These are phyloP conservation scores for Acer yangbiense DNA, from an alignment of 345 rosid species.

Conservation along the genomic window DNA sequence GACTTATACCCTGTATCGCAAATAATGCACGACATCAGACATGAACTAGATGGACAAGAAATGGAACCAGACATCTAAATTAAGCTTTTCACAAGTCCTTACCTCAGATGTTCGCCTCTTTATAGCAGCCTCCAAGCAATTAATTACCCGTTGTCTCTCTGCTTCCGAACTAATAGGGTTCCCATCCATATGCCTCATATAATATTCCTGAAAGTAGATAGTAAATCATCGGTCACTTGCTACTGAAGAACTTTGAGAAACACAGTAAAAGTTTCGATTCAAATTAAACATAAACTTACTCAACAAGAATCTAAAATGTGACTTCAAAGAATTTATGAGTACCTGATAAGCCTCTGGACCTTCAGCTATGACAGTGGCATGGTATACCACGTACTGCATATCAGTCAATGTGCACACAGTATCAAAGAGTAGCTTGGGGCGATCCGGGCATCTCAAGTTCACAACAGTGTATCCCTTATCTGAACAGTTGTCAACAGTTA, in stretches of 20 bases:
- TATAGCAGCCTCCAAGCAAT: constrained; percentile 95
- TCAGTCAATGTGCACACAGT: constrained; percentile 80
- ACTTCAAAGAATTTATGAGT: constrained; percentile 2
- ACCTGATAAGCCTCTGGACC: constrained; percentile 84
- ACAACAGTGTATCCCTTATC: constrained; percentile 78
- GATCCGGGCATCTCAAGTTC: constrained; percentile 66
- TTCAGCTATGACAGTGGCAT: constrained; percentile 72
- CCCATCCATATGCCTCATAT: constrained; percentile 86
- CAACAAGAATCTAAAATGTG: constrained; percentile 9
- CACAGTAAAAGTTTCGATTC: background rate
- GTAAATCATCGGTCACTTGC: background rate
- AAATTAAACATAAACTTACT: background rate
- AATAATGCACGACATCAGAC: constrained; percentile 7
- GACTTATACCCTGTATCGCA: constrained; percentile 68
- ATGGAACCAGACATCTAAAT: constrained; percentile 6
- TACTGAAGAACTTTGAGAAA: no score
- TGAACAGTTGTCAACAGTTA: constrained; percentile 61
- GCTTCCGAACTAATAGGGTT: constrained; percentile 90
- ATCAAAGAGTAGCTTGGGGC: constrained; percentile 78
- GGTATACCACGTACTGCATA: constrained; percentile 79
- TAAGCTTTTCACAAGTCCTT: background rate
- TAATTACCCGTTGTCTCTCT: constrained; percentile 86
- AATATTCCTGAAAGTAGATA: constrained; percentile 64
- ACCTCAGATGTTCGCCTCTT: constrained; percentile 79
- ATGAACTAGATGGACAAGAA: background rate